Percentiles rank a stretch among this genome's conserved stretches.
phyloP scores from a whole-genome alignment of 306 rosid genomes.

The Quercus parvula region DNA sequence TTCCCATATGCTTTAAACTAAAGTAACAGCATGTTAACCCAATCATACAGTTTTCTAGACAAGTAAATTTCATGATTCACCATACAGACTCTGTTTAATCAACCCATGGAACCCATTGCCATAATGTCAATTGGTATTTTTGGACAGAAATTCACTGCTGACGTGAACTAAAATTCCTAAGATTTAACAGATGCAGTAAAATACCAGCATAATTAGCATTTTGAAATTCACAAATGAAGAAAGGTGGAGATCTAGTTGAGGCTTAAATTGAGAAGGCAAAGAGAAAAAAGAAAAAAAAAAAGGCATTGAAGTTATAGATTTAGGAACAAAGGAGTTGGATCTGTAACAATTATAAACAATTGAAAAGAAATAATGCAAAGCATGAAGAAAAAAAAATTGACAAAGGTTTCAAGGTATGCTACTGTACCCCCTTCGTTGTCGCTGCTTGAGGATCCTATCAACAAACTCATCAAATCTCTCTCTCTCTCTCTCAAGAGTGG shows the following conservation, averaged over 20 bases:
- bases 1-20: neutral
- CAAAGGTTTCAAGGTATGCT: neutral
- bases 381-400: neutral
- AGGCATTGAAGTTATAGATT: neutral
- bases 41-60: neutral
- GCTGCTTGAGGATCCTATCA: conserved; percentile 11
- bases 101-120: neutral
- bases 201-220: neutral
- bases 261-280: neutral
- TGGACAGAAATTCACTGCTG: neutral
- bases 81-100: neutral
- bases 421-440: conserved; percentile 12
- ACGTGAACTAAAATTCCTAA: neutral
- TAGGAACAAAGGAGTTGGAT: neutral
- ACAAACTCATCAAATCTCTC: conserved; percentile 11
- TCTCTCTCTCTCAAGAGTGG: neutral
- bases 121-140: neutral
- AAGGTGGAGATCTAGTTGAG: neutral
- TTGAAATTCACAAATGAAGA: neutral
- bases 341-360: neutral
- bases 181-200: neutral
- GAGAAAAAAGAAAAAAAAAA: neutral
- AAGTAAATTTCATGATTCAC: neutral
- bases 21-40: neutral
- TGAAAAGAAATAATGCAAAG: neutral